Base-by-base conservation (phyloP, 495 filamentous ascomycete genomes). In the Mytilinidion resinicola region DNA sequence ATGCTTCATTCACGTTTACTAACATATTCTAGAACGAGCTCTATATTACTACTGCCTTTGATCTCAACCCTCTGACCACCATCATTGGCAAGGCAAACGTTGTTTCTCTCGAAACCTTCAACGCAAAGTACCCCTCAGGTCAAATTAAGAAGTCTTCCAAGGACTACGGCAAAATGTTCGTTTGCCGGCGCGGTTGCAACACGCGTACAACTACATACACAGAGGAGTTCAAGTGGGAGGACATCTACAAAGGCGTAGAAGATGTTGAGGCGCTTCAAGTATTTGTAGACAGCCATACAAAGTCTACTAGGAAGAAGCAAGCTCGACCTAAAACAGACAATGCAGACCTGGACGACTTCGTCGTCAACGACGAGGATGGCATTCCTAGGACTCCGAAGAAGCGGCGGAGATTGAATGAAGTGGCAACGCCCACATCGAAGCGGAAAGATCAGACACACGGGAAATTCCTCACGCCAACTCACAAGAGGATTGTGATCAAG, bases 141-240 rank as follows among this genome's bases (percentile, higher is more conserved):
- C 84, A 80, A 55, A 78, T 95, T 1, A 84, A 90, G 3, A 83
- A 84, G 59, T 81, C 77, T 51, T 86, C 87, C 7, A 81, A 80
- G 35, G 88, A 95, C 62, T 85, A 80, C 66, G 91, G 90, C 63
- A 97, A 95, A 72, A 83, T 88, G 25, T 96, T 96, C 66, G 75
- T 97, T 49, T 97, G 93, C 69, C 84, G 91, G 30, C 77, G 91
- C 68, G 95, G 90, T 4, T 92, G 90, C 61, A 95, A 91, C 67
- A 87, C 89, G 4, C 74, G 88, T 35, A 95, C 91, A 33, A 85
- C 89, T 33, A 89, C 85, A 36, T 99, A 97, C 68, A 97, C 93
- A 0, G 83, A 91, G 4, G 95, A 97, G 66, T 96, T 97, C 59
- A 59, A 81, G 5, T 99, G 93, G 93, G 90, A 96, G 65, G 80